Base-by-base conservation (phyloP, 345 rosid species). In the Draba incana region DNA sequence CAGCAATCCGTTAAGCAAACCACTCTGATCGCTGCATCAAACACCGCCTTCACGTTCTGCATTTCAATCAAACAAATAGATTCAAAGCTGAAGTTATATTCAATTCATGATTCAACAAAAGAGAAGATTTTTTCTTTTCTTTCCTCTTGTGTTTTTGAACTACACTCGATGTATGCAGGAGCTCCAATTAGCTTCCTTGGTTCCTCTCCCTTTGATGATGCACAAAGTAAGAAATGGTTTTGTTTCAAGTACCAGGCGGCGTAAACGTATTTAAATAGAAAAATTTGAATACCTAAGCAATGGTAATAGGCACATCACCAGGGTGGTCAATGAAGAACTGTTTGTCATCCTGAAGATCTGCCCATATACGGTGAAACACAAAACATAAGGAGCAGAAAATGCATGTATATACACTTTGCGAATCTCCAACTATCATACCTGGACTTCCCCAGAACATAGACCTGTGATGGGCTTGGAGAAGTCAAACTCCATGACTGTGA, bases 111-210 rank as follows among this genome's bases (percentile, higher is more conserved):
- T 8, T 47, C 31, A 65, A 30, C 23, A 51, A 35, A 15, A 35
- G n/a, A 12, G 14, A 39, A 37, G 15, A 4, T 44, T 53, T 64
- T 10, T 53, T 64, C 5, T 16, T 52, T 33, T 23, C 9, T 72
- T n/a, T 84, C 98, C 97, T 88, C 89, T 76, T 93, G 98, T 24
- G 98, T 75, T 77, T 88, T 93, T 14, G 98, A 86, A 75, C 98
- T 93, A 83, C 98, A 93, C 58, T 93, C 98, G 4, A 93, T 85
- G 75, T 91, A 93, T 46, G 89, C 86, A 64, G 96, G 91, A 12
- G 97, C 85, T 53, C 77, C 87, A 15, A 93, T 88, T 75, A 80
- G 88, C 74, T 86, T 90, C 81, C 74, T 86, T 64, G 88, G 86
- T 70, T 93, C 98, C 78, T 90, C 98, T 62, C 98, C 98, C 98